Base-by-base conservation (phyloP, 2,329 filamentous ascomycete genomes). In the Sporothrix dimorphospora region DNA sequence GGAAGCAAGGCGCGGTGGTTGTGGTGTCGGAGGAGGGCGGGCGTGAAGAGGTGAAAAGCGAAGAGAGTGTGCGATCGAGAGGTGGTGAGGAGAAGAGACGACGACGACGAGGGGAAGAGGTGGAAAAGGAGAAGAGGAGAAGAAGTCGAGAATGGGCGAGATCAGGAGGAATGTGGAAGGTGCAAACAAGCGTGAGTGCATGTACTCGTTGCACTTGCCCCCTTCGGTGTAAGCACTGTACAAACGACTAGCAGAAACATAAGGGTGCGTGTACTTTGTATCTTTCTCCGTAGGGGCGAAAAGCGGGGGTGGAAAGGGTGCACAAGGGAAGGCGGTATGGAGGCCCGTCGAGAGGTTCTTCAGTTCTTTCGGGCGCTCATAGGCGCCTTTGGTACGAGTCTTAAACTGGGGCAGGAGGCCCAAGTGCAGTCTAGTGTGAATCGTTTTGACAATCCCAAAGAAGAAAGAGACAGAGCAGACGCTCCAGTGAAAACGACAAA, bases 271-370 rank as follows among this genome's bases (percentile, higher is more conserved):
- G 47, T 53, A 42, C 6, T 6, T 34, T 34, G n/a, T n/a, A 34
- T 34, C 8, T 21, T 42, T 47, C 55, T 66, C 24, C 55, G 40
- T 66, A 69, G 65, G 55, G 71, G 71, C 42, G 42, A 63, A 72
- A 72, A 72, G 71, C 71, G 71, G 71, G 70, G 71, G 65, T 71
- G 45, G 21, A 38, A 49, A 66, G n/a, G 27, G 59, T 34, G 45
- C n/a, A 42, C 11, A 9, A 53, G n/a, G 70, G 47, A 59, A 71
- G 70, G 49, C 61, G 61, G 59, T 71, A 71, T 55, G 65, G 27
- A 51, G 45, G 45, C 45, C 45, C 49, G 49, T 6, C 21, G 38
- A 21, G 12, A 16, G 61, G 24, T 27, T 57, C 27, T 61, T 24
- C 47, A 12, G 59, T 38, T 21, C 16, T 21, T 30, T 45, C 27